Evolutionary conservation across 192 early-diverging fungal genomes (phyloP).

Genomic region (Spinellus fusiger): DNA sequence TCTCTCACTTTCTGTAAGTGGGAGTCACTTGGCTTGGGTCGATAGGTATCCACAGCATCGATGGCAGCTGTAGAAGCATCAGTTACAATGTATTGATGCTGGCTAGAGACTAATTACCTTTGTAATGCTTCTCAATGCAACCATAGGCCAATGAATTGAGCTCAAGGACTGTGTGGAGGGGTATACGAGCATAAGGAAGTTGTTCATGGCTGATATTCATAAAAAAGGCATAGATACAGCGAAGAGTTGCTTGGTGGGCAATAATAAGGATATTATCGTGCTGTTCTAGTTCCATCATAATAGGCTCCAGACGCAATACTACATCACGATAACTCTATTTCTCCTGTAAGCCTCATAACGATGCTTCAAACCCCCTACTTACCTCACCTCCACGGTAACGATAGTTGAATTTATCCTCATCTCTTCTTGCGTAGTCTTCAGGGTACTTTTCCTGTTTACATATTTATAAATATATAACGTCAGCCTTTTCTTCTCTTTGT

Average conservation of each 20-base stretch:
- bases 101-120: conserved; percentile 17
- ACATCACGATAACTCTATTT: conserved; percentile 81
- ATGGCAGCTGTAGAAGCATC: conserved; percentile 61
- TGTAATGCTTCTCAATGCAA: conserved; percentile 87
- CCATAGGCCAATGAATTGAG: conserved; percentile 92
- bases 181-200: conserved; percentile 96
- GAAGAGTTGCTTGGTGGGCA: conserved; percentile 94
- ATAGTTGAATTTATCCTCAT: conserved; percentile 93
- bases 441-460: conserved; percentile 64
- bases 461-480: not conserved
- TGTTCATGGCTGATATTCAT: conserved; percentile 87
- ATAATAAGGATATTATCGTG: conserved; percentile 94
- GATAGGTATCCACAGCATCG: conserved; percentile 93
- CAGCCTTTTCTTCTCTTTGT: not conserved
- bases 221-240: conserved; percentile 97
- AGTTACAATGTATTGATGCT: not conserved
- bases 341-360: not conserved
- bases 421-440: conserved; percentile 84
- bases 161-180: conserved; percentile 93
- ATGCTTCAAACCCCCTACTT: not conserved
- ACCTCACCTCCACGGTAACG: conserved; percentile 74
- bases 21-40: conserved; percentile 56
- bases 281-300: conserved; percentile 97
- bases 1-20: conserved; percentile 1
- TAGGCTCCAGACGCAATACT: conserved; percentile 90